These are phyloP conservation scores for Ascoidea tarda DNA, from an alignment of 805 yeast genomes.

Conservation along the genomic window DNA sequence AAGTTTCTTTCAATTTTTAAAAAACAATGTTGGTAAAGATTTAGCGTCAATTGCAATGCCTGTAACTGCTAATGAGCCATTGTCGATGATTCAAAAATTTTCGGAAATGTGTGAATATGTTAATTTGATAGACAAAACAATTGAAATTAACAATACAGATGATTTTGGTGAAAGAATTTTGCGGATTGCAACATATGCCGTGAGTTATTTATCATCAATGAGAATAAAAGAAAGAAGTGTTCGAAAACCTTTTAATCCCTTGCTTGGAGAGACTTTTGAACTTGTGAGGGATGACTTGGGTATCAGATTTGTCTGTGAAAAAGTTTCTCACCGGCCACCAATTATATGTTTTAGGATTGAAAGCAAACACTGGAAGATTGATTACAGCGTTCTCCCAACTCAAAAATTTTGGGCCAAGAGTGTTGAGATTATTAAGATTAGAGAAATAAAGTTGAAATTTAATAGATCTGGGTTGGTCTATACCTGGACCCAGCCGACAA, in stretches of 20 bases:
- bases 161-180: slow-evolving; percentile 44
- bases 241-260: slow-evolving; percentile 90
- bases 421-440: slow-evolving; percentile 68
- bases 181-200: slow-evolving; percentile 70
- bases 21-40: slow-evolving; percentile 91
- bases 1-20: slow-evolving; percentile 58
- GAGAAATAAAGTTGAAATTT: slow-evolving; percentile 44
- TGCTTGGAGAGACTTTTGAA: slow-evolving; percentile 89
- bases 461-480: slow-evolving; percentile 51
- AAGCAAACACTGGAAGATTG: slow-evolving; percentile 52
- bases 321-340: slow-evolving; percentile 79
- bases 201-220: slow-evolving; percentile 54
- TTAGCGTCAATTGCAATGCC: slow-evolving; percentile 82
- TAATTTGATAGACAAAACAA: slow-evolving; percentile 48
- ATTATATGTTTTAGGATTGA: slow-evolving; percentile 76
- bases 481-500: slow-evolving; percentile 73
- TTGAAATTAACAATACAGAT: slow-evolving; percentile 20
- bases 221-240: slow-evolving; percentile 62
- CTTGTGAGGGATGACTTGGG: slow-evolving; percentile 75
- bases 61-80: slow-evolving; percentile 85
- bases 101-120: slow-evolving; percentile 74
- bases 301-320: slow-evolving; percentile 64
- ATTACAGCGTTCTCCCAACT: slow-evolving; percentile 52
- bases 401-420: slow-evolving; percentile 96
- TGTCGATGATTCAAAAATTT: slow-evolving; percentile 65